Evolutionary conservation across 352 stramenopile genomes (phyloP), one percentile per base, ranked within the genome.

Genomic region (Plasmopara viticola): DNA sequence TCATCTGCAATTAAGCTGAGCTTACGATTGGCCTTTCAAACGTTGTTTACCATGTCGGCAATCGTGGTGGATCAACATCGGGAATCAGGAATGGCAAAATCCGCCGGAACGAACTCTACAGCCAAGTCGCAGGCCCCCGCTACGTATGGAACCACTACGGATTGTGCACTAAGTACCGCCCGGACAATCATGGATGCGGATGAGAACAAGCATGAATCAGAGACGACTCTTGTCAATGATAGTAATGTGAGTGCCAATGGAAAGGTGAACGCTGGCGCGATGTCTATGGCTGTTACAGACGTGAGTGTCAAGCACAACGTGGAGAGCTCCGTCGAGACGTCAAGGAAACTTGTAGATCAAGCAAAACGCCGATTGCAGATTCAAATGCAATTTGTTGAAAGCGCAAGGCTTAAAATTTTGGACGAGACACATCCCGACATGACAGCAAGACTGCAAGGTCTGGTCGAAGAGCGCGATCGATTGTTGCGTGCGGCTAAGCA

Each of bases 391-490:
- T 86, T 84, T 38, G 66, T 84, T 4, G 71, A 89, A 51, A 85
- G 84, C 25, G 75, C 79, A 17, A 63, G 71, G 55, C 64, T 60
- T n/a, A 74, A 74, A 49, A 80, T 92, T 44, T 30, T 68, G 50
- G 63, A 82, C 44, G 79, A 87, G 46, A 75, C 68, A 34, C 82
- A 92, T 53, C 78, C 79, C 30, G 82, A 92, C 53, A 75, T 90
- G 56, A 15, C 60, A 31, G 40, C 66, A 47, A 78, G 70, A 9
- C 56, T 87, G 48, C 56, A 48, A 37, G 62, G 65, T 15, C 45
- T 90, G 7, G 52, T 66, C 0, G 54, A 62, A 14, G 78, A 90
- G 31, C 76, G 75, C 10, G 63, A 83, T n/a, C 54, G 50, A 20
- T 48, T 79, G 30, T 58, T 87, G 37, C 56, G 40, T 33, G 55